Percentiles rank a stretch among this genome's conserved stretches.
Conservation (phyloP, 2,329 filamentous ascomycete species). For the Emergomyces africanus region DNA sequence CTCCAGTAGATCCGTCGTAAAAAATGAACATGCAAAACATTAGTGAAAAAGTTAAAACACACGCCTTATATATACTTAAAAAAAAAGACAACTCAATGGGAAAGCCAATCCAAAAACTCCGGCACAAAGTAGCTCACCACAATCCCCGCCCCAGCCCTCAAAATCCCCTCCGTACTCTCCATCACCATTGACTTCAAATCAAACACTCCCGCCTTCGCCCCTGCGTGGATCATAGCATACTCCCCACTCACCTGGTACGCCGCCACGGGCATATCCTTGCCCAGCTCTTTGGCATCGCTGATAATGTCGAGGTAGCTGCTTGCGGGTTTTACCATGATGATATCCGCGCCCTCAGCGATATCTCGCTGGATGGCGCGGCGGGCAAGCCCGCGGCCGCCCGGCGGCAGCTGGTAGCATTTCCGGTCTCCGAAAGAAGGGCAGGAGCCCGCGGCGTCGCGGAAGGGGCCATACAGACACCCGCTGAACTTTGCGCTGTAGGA, state of each 20-base stretch:
- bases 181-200: slow-evolving; percentile 91
- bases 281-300: slow-evolving; percentile 89
- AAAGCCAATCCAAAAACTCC: slow-evolving; percentile 53
- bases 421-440: slow-evolving; percentile 85
- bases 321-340: slow-evolving; percentile 99
- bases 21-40: neutral
- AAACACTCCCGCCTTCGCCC: slow-evolving; percentile 90
- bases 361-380: slow-evolving; percentile 82
- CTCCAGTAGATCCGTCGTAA: neutral
- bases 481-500: slow-evolving; percentile 98
- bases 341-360: slow-evolving; percentile 85
- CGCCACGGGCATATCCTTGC: slow-evolving; percentile 79
- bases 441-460: slow-evolving; percentile 90
- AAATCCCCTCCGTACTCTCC: slow-evolving; percentile 84
- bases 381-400: slow-evolving; percentile 80
- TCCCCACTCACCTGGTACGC: slow-evolving; percentile 97
- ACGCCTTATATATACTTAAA: neutral
- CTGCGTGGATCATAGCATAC: slow-evolving; percentile 96
- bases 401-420: slow-evolving; percentile 92
- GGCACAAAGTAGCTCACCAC: slow-evolving; percentile 92
- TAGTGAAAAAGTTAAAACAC: neutral
- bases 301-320: slow-evolving; percentile 96
- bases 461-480: slow-evolving; percentile 90
- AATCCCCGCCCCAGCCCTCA: slow-evolving; percentile 86
- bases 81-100: neutral